Percentiles rank a stretch among this genome's conserved stretches.
phyloP scores from a whole-genome alignment of 768 basidiomycete genomes.

The Lactarius sp. region DNA sequence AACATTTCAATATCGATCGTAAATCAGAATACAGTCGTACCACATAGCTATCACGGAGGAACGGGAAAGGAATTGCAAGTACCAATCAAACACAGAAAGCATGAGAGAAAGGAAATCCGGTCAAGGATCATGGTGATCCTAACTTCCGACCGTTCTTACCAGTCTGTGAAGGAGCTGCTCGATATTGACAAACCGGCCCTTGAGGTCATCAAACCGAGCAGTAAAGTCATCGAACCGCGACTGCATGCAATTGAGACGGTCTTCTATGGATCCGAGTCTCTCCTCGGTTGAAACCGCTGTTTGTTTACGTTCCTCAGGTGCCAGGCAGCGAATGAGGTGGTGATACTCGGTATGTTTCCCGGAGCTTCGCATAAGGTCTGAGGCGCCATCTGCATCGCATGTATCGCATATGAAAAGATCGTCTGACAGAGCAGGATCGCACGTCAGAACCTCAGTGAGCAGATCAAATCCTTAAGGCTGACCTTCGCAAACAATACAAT shows the following conservation, averaged over 20 bases:
- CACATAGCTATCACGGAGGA: not conserved
- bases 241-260: conserved; percentile 1
- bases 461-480: too few species aligned
- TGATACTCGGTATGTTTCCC: conserved; percentile 15
- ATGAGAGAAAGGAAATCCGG: too few species aligned
- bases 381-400: conserved; percentile 20
- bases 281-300: not conserved
- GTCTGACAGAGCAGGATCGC: too few species aligned
- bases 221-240: not conserved
- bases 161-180: not conserved
- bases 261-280: conserved; percentile 1
- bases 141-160: not conserved
- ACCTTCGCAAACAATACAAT: too few species aligned
- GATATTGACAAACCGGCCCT: not conserved
- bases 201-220: not conserved
- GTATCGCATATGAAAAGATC: too few species aligned
- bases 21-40: not conserved
- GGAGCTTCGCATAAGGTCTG: conserved; percentile 4
- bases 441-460: too few species aligned
- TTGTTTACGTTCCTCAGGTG: not conserved
- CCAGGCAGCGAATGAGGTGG: conserved; percentile 16
- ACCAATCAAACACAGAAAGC: too few species aligned
- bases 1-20: too few species aligned
- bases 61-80: too few species aligned
- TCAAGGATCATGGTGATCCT: not conserved